These are phyloP conservation scores for Sechiopsis laciniata DNA, from an alignment of 306 rosid genomes.

Conservation along the genomic window DNA sequence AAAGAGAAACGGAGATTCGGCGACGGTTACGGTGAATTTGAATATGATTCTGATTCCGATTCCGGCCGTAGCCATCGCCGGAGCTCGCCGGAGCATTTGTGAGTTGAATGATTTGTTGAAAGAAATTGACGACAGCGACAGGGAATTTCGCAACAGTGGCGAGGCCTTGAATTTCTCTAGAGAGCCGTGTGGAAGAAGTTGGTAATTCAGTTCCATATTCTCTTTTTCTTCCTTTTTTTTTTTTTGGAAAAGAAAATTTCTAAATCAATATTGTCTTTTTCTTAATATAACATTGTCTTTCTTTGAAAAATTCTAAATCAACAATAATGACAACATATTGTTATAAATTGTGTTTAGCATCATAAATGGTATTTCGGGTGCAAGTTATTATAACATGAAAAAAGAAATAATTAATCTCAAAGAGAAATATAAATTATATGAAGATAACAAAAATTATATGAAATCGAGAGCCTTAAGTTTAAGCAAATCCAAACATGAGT, in stretches of 20 bases:
- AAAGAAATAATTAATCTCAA: too few species aligned
- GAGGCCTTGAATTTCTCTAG: constrained; percentile 15
- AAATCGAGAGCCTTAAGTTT: too few species aligned
- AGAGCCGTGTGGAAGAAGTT: neutral
- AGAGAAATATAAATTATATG: too few species aligned
- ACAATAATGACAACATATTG: too few species aligned
- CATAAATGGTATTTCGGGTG: too few species aligned
- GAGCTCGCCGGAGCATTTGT: neutral
- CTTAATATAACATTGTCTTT: too few species aligned
- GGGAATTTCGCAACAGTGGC: constrained; percentile 10
- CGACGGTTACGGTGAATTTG: neutral
- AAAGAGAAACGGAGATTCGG: constrained; percentile 13
- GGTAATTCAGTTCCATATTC: neutral
- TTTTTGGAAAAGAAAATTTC: neutral
- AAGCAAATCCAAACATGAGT: too few species aligned
- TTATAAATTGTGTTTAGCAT: too few species aligned
- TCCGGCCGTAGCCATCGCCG: neutral
- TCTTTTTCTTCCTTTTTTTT: neutral
- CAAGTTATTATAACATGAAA: too few species aligned
- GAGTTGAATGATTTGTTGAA: neutral
- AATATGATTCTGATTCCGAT: neutral
- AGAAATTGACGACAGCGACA: constrained; percentile 7
- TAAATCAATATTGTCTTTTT: neutral
- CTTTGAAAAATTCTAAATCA: too few species aligned
- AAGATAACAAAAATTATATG: too few species aligned